phyloP scores from a whole-genome alignment of 2,329 filamentous ascomycete species.

The Aspergillus glaucus region DNA sequence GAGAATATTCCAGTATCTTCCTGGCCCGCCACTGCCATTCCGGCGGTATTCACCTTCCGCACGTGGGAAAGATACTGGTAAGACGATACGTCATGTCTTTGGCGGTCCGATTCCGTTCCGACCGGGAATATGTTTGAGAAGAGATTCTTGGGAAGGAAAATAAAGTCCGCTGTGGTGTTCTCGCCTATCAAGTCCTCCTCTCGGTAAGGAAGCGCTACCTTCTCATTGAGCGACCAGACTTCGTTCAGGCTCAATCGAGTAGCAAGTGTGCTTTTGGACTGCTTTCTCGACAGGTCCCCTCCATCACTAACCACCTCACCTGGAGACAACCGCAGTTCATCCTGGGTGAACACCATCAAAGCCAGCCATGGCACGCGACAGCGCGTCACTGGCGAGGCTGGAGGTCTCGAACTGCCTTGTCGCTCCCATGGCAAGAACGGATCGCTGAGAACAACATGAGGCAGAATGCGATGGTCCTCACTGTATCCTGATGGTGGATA shows the following conservation, averaged over 20 bases:
- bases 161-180: constrained; percentile 17
- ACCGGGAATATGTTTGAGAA: constrained; percentile 1
- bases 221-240: too few relatives aligned
- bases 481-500: constrained; percentile 38
- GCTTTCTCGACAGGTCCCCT: too few relatives aligned
- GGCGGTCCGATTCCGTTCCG: too few relatives aligned
- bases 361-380: constrained; percentile 39
- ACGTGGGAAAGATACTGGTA: constrained; percentile 34
- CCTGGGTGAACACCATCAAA: constrained; percentile 30
- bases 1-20: constrained; percentile 29
- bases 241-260: constrained; percentile 11
- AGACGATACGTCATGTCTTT: not conserved
- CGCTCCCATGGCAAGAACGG: constrained; percentile 42
- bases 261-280: too few relatives aligned
- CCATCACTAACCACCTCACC: too few relatives aligned
- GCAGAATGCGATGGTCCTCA: constrained; percentile 31
- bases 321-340: constrained; percentile 34
- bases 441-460: constrained; percentile 43
- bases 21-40: constrained; percentile 32
- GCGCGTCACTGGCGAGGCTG: constrained; percentile 4
- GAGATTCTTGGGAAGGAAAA: not conserved
- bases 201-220: too few relatives aligned
- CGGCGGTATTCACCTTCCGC: constrained; percentile 33
- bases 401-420: constrained; percentile 11
- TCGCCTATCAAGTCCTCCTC: constrained; percentile 4